Percentiles rank a stretch among this genome's conserved stretches.
These are phyloP conservation scores for Naganishia albida DNA, from an alignment of 1,284 basidiomycete species.

Conservation along the genomic window DNA sequence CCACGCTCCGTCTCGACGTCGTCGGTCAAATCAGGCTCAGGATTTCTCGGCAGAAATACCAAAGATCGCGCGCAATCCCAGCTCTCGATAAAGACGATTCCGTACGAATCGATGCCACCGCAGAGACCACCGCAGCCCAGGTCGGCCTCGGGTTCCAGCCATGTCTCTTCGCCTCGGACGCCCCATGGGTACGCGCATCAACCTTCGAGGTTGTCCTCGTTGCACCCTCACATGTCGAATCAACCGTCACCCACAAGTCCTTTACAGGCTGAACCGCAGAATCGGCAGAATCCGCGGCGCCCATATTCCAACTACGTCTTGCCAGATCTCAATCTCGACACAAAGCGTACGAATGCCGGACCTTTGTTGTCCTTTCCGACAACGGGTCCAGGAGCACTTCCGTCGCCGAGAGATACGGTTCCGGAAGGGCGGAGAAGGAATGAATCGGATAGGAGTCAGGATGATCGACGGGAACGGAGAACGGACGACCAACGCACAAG, in stretches of 20 bases:
- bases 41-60: conserved; percentile 11
- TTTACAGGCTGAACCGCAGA: background rate
- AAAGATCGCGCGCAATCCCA: conserved; percentile 6
- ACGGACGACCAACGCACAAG: background rate
- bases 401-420: conserved; percentile 2
- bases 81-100: conserved; percentile 15
- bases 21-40: conserved; percentile 4
- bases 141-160: conserved; percentile 9
- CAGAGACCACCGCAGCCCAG: conserved; percentile 13
- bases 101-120: conserved; percentile 18
- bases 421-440: background rate
- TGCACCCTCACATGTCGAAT: background rate
- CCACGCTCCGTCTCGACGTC: conserved; percentile 8
- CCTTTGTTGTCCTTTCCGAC: background rate
- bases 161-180: background rate
- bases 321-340: conserved; percentile 11
- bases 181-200: background rate
- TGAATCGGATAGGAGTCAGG: conserved; percentile 3
- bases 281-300: background rate
- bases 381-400: background rate
- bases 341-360: background rate
- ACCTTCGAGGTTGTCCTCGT: background rate
- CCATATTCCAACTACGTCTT: conserved; percentile 22
- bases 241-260: background rate
- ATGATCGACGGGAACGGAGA: background rate